Evolutionary conservation across 352 stramenopile species (phyloP), one percentile per base, ranked within the genome.

Genomic region (Globisporangium cylindrosporum): DNA sequence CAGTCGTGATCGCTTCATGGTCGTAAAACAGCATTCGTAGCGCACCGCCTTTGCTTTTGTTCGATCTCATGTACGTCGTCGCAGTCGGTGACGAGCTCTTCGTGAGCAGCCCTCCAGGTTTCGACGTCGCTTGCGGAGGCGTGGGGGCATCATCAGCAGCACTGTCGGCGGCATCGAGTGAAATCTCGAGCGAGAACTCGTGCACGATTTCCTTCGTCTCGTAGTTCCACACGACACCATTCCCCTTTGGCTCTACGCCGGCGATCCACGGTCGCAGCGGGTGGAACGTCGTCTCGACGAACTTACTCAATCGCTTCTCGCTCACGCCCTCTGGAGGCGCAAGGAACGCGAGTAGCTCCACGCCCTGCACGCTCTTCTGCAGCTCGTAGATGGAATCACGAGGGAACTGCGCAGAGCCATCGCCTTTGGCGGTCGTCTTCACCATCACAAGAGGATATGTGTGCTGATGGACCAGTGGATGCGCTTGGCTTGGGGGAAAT

Each of bases 1-100:
- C 80, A 49, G 73, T 78, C 5, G 70, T 63, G 43, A 94, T 86
- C 20, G 76, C 71, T 65, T 94, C 82, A 29, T 91, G 81, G 56
- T 94, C 86, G 60, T 90, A 93, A 62, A 94, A 94, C 1, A 92
- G 58, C 78, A 94, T 84, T 22, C 74, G 67, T 20, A 89, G 70
- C n/a, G 75, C 78, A 12, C 78, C 62, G 20, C 67, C 56, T 55
- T 79, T 86, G 64, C 72, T 74, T 20, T 72, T 74, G 53, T 76
- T 75, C n/a, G 74, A 74, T 62, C 77, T 80, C 34, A 90, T 85
- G 61, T 90, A 84, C 15, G 81, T 79, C 48, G 75, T 73, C 5
- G 78, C 72, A 4, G 84, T 84, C 6, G 82, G 76, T 0, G 78
- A 87, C 57, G 77, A 58, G 46, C 71, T 71, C 20, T 79, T 73